Conservation (phyloP, 768 basidiomycete species). For the Boletus rubescentipes region DNA sequence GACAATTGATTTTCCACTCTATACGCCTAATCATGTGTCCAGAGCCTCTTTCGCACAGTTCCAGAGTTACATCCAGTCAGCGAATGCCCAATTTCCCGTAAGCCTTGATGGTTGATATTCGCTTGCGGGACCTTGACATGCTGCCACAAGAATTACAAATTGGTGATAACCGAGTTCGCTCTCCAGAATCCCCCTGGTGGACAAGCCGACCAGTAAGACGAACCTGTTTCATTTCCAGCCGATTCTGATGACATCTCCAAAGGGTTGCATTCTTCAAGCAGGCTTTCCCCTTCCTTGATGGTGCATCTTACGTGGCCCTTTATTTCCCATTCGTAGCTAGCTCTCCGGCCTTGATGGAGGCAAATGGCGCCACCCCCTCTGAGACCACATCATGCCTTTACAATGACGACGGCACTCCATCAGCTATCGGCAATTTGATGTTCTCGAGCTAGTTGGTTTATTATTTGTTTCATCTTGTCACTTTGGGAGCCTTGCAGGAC, state of each 20-base stretch:
- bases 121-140: constrained; percentile 2
- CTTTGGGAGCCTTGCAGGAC: background rate
- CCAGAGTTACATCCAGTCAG: constrained; percentile 27
- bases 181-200: constrained; percentile 32
- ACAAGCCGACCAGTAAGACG: constrained; percentile 30
- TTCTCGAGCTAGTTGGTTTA: constrained; percentile 5
- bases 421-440: constrained; percentile 28
- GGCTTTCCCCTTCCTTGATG: constrained; percentile 37
- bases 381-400: constrained; percentile 36
- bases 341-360: constrained; percentile 25
- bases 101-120: background rate
- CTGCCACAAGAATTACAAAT: constrained; percentile 14
- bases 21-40: constrained; percentile 2
- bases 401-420: constrained; percentile 29
- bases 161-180: constrained; percentile 36
- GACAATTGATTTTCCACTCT: background rate
- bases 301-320: constrained; percentile 29
- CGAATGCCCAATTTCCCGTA: constrained; percentile 30
- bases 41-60: constrained; percentile 31
- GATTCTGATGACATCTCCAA: background rate
- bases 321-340: constrained; percentile 40
- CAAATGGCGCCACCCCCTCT: constrained; percentile 2
- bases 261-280: constrained; percentile 35
- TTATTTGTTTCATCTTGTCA: background rate
- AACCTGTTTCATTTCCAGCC: background rate